Base-by-base conservation (phyloP, 2,329 filamentous ascomycete species). In the Dactylonectria macrodidyma region DNA sequence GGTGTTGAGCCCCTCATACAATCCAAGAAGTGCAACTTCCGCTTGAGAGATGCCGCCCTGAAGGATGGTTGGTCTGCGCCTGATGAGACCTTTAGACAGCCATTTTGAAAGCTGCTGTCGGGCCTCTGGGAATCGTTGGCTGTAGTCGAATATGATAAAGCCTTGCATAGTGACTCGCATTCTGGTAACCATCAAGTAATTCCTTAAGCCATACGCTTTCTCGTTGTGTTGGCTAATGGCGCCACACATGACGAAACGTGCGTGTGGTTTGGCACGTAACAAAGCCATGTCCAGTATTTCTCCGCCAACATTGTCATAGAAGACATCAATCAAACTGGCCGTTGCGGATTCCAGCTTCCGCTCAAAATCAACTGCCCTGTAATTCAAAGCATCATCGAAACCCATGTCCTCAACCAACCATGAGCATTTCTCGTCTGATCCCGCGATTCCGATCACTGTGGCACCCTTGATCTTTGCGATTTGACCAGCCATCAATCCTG, bases 231-330 rank as follows among this genome's bases (percentile, higher is more conserved):
- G 87, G 77, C 87, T 90, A 81, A 94, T 93, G 71, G 80, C 85
- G 56, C 92, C 92, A 80, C 92, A 94, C 80, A 92, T 92, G 71
- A 91, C 89, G 78, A 94, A 92, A 38, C 92, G 86, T 14, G 91
- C 82, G 76, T 87, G 83, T 59, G 81, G 81, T 63, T 90, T 91
- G 65, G 92, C 91, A n/a, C 90, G 85, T 3, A 80, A 82, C 46
- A 94, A 84, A 51, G 90, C 91, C 69, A 89, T 79, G 75, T 94
- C 90, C 34, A 94, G 84, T 61, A 93, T 91, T 69, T 92, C 90
- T 6, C 92, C 92, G 11, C 91, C 92, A 22, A 92, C 90, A 24
- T 57, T 57, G 22, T 57, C 54, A 34, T 34, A 57, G 54, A 41
- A 57, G 34, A 57, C 54, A 38, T 57, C 54, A 14, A 57, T 57